Base-by-base conservation (phyloP, 2,329 filamentous ascomycete genomes). In the Shiraia sp. region DNA sequence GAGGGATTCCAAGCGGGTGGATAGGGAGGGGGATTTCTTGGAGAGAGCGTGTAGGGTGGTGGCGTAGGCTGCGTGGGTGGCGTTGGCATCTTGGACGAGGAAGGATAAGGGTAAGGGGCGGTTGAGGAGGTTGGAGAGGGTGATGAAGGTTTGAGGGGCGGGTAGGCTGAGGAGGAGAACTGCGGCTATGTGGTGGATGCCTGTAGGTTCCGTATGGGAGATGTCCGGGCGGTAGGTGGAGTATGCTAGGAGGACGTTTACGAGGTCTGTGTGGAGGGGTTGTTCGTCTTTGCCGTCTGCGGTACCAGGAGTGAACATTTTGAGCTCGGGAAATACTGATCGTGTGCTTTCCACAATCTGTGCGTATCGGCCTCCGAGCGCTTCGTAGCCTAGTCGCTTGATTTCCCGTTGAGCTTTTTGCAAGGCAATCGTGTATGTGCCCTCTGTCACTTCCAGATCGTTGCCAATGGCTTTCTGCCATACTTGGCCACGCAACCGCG, bases 211-310 rank as follows among this genome's bases (percentile, higher is more conserved):
- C 13, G 45, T 38, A 59, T 90, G 90, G 49, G 88, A 87, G 58
- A 92, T 86, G 62, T 93, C 88, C 53, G 83, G 86, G 47, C 88
- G 80, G 69, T 93, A 93, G 80, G 90, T 87, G 40, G 84, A 78
- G 68, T 92, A 92, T 6, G 88, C 89, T 57, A 83, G 83, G 46
- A 92, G 75, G 8, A 93, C 81, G 61, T 92, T 83, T 13, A 86
- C 73, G 22, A 93, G 73, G 26, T 79, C 76, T 42, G 82, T 74
- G 61, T 91, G 81, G 9, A 91, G 72, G 1, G 87, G 86, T 0
- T 80, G 83, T 72, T 75, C 79, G 22, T 64, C 58, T n/a, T 49
- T 36, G 3, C 47, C 46, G 10, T 47, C 37, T 2, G 51, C 40
- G 23, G 49, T 52, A 27, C 45, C 42, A 5, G 75, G 71, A 55